Percentiles rank a stretch among this genome's conserved stretches.
These are phyloP conservation scores for Somion occarium DNA, from an alignment of 1,284 basidiomycete species.

Conservation along the genomic window DNA sequence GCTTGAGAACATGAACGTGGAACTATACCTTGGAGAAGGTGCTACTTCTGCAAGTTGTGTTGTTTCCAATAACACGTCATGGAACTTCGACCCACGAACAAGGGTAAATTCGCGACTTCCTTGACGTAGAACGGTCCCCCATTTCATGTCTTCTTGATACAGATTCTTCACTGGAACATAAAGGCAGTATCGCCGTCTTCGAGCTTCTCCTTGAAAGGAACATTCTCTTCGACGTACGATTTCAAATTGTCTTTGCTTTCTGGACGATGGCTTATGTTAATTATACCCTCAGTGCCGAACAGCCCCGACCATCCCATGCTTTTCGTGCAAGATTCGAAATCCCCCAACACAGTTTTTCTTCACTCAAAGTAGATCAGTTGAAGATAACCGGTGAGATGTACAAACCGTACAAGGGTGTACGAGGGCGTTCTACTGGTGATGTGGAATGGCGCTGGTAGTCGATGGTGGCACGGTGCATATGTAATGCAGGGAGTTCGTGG, in stretches of 20 bases:
- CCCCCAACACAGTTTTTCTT: constrained; percentile 71
- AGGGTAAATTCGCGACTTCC: constrained; percentile 36
- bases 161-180: constrained; percentile 78
- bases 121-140: neutral
- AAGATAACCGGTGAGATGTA: constrained; percentile 79
- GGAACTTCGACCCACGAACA: constrained; percentile 73
- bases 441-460: constrained; percentile 71
- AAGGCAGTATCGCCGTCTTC: constrained; percentile 64
- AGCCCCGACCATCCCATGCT: constrained; percentile 59
- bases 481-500: neutral
- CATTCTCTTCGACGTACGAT: constrained; percentile 62
- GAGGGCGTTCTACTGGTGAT: constrained; percentile 55
- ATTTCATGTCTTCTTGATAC: neutral
- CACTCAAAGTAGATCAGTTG: constrained; percentile 81
- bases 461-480: neutral
- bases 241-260: constrained; percentile 4
- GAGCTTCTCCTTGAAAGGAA: constrained; percentile 70
- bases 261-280: neutral
- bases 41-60: constrained; percentile 64
- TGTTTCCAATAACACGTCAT: constrained; percentile 63
- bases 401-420: constrained; percentile 69
- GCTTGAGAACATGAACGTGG: constrained; percentile 68
- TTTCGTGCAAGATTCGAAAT: constrained; percentile 72
- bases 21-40: constrained; percentile 71
- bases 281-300: constrained; percentile 25